Conservation (phyloP, 768 basidiomycete species). For the Naematelia aurantialba region DNA sequence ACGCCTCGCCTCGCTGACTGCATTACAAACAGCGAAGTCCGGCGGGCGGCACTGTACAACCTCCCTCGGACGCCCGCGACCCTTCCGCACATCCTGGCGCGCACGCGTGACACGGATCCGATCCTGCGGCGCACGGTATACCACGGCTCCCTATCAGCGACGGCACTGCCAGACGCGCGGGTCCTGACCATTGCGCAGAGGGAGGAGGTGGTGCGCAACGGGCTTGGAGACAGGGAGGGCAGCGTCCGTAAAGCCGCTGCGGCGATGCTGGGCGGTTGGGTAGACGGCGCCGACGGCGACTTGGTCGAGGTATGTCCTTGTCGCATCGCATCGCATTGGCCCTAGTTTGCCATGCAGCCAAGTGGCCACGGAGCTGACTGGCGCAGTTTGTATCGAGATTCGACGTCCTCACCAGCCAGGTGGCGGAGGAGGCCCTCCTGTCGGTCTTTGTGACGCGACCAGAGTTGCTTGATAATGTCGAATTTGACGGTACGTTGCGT, state of each 20-base stretch:
- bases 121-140: slow-evolving; percentile 72
- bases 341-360: too few species aligned
- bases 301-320: slow-evolving; percentile 48
- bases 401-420: slow-evolving; percentile 48
- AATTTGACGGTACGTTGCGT: slow-evolving; percentile 62
- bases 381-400: slow-evolving; percentile 47
- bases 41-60: slow-evolving; percentile 70
- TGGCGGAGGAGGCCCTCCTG: slow-evolving; percentile 70
- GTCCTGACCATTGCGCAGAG: slow-evolving; percentile 68
- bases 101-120: slow-evolving; percentile 75
- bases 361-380: too few species aligned
- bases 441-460: slow-evolving; percentile 66
- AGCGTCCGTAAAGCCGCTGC: slow-evolving; percentile 69
- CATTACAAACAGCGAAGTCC: slow-evolving; percentile 66
- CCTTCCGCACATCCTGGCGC: slow-evolving; percentile 64
- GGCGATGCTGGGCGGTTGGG: slow-evolving; percentile 70
- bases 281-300: slow-evolving; percentile 59
- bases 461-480: slow-evolving; percentile 65
- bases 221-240: slow-evolving; percentile 79
- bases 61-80: slow-evolving; percentile 60
- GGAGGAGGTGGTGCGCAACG: slow-evolving; percentile 72
- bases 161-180: slow-evolving; percentile 60
- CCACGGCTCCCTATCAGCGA: slow-evolving; percentile 60
- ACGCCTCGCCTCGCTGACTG: not conserved
- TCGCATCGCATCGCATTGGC: slow-evolving; percentile 44